phyloP scores from a whole-genome alignment of 805 yeast species.

The Scheffersomyces stipitis region DNA sequence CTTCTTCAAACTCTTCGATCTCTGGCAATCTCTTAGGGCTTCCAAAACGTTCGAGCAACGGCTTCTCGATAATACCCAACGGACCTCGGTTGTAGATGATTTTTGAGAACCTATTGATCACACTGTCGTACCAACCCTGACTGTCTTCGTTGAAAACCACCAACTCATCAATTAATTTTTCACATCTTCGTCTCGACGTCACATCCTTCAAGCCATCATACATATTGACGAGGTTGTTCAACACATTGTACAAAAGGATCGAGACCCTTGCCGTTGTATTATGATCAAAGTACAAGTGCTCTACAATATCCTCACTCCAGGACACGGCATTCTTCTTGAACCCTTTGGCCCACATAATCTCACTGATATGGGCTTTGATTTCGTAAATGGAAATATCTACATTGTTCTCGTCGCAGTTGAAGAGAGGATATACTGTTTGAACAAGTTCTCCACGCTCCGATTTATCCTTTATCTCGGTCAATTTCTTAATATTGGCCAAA shows the following conservation, averaged over 20 bases:
- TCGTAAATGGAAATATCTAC: constrained; percentile 29
- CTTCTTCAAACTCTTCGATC: constrained; percentile 42
- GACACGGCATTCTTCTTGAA: constrained; percentile 36
- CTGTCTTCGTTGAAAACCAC: constrained; percentile 24
- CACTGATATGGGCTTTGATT: constrained; percentile 38
- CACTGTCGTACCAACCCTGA: constrained; percentile 33
- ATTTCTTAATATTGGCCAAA: constrained; percentile 30
- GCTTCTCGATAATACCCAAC: constrained; percentile 41
- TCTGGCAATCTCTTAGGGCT: constrained; percentile 32
- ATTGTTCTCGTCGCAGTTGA: constrained; percentile 32
- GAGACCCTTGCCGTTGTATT: constrained; percentile 24
- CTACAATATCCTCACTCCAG: constrained; percentile 44
- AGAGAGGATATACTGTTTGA: constrained; percentile 35
- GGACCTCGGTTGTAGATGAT: constrained; percentile 44
- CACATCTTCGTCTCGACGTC: constrained; percentile 26
- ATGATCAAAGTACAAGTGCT: constrained; percentile 32
- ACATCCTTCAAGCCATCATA: constrained; percentile 25
- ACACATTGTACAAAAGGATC: constrained; percentile 28
- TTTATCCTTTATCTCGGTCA: constrained; percentile 18
- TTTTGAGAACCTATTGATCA: constrained; percentile 32
- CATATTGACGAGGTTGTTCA: constrained; percentile 33
- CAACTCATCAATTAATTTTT: constrained; percentile 22
- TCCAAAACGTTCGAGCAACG: constrained; percentile 39
- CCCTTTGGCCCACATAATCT: constrained; percentile 43
- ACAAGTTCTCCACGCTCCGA: constrained; percentile 14